Evolutionary conservation across 1,284 basidiomycete genomes (phyloP).

Genomic region (Cryptococcus depauperatus): DNA sequence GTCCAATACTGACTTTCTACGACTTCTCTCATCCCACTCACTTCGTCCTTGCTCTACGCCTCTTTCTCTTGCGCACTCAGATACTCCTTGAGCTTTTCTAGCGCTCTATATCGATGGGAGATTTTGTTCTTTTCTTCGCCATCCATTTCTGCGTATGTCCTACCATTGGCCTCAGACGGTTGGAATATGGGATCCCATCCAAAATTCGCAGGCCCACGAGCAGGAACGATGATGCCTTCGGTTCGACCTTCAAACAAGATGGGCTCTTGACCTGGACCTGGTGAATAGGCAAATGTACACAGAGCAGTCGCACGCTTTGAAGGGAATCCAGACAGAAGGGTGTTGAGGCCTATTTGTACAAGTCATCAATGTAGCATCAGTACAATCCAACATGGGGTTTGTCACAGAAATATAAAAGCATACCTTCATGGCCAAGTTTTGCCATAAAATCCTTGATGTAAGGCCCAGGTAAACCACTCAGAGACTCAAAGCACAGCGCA

Average conservation of each 20-base stretch:
- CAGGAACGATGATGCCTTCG: constrained; percentile 75
- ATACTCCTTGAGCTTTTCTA: constrained; percentile 69
- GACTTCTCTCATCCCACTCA: constrained; percentile 1
- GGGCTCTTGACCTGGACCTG: constrained; percentile 65
- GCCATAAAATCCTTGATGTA: constrained; percentile 92
- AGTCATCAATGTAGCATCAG: background rate
- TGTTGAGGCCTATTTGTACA: constrained; percentile 61
- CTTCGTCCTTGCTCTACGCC: background rate
- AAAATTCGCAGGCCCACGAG: constrained; percentile 68
- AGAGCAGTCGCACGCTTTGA: constrained; percentile 77
- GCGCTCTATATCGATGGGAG: constrained; percentile 80
- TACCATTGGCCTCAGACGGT: constrained; percentile 49
- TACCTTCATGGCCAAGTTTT: constrained; percentile 67
- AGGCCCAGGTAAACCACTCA: constrained; percentile 85
- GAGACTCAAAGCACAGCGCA: constrained; percentile 79
- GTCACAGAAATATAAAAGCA: constrained; percentile 11
- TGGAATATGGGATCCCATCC: constrained; percentile 93
- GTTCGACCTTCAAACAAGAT: constrained; percentile 88
- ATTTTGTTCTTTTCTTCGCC: constrained; percentile 74
- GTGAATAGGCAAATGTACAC: constrained; percentile 91
- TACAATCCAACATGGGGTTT: background rate
- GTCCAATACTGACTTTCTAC: background rate
- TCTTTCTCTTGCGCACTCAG: constrained; percentile 43
- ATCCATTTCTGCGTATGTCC: constrained; percentile 84
- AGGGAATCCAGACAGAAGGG: constrained; percentile 72